Base-by-base conservation (phyloP, 108 stramenopile species). In the Fragilaria crotonensis region DNA sequence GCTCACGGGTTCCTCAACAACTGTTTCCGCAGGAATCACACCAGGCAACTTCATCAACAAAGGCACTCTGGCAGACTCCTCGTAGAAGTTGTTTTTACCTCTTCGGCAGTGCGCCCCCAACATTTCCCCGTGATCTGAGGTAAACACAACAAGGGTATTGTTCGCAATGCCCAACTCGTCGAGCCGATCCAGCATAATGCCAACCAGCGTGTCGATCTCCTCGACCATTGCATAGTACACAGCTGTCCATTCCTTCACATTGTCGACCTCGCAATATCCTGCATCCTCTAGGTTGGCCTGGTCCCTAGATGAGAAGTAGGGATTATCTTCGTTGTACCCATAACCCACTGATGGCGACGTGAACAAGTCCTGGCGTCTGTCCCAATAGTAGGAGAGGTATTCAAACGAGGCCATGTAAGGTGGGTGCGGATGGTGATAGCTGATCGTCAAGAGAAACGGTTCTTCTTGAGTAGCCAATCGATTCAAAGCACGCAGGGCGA, bases 91-190 rank as follows among this genome's bases (percentile, higher is more conserved):
- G 44, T 46, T 48, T 30, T 68, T 68, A 27, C 52, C 60, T 51
- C 44, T 48, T 2, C 33, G 22, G 3, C 67, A 57, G 32, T 68
- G 67, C n/a, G 57, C 51, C 4, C 67, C 67, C 54, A 68, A 36
- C 60, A 68, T 55, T 50, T 68, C 67, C 26, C 67, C 67, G 45
- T 68, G 57, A 54, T 68, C 67, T 25, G 67, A 57, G 0, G 67
- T 59, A 32, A 68, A 68, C 0, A 52, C 46, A 30, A 68, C 26
- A 4, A 68, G 30, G 21, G 67, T 68, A 22, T 62, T 61, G 29
- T 51, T 59, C 18, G 60, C 60, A 14, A 41, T 14, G 14, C 36
- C 36, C 11, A 49, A 18, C 5, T n/a, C 54, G 11, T 48, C 60
- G 11, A 68, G 21, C 25, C 22, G 25, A 20, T 28, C 48, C 41